Evolutionary conservation across 768 basidiomycete species (phyloP).

Genomic region (Fomitopsis serialis): DNA sequence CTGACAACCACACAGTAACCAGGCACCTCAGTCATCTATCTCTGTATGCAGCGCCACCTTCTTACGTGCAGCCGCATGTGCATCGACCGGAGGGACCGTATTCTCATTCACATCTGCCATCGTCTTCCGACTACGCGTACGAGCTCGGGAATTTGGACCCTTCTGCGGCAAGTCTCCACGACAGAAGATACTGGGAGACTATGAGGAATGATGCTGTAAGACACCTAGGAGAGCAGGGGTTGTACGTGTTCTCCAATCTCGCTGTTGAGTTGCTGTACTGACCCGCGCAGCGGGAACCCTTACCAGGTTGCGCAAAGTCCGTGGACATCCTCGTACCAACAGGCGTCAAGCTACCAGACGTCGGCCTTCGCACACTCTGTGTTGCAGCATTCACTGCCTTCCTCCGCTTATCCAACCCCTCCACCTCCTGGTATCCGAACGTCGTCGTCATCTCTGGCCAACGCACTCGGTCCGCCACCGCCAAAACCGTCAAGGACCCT

Average conservation of each 20-base stretch:
- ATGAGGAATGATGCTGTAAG: slow-evolving; percentile 57
- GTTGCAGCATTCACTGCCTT: slow-evolving; percentile 57
- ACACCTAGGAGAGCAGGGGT: slow-evolving; percentile 46
- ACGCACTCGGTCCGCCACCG: slow-evolving; percentile 51
- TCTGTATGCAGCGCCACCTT: slow-evolving; percentile 52
- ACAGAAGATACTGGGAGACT: slow-evolving; percentile 59
- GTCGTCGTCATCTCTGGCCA: slow-evolving; percentile 73
- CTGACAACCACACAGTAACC: slow-evolving; percentile 41
- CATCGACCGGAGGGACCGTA: slow-evolving; percentile 28
- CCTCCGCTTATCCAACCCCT: slow-evolving; percentile 64
- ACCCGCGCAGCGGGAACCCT: slow-evolving; percentile 15
- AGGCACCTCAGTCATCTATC: slow-evolving; percentile 61
- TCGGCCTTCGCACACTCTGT: slow-evolving; percentile 59
- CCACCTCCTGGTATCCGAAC: slow-evolving; percentile 55
- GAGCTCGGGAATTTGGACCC: slow-evolving; percentile 5
- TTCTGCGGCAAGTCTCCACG: not conserved
- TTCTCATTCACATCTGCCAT: slow-evolving; percentile 37
- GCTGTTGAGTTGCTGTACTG: not conserved
- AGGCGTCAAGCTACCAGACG: slow-evolving; percentile 48
- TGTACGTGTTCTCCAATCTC: slow-evolving; percentile 12
- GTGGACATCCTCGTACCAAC: slow-evolving; percentile 36
- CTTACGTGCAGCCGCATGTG: slow-evolving; percentile 56
- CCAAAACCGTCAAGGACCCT: slow-evolving; percentile 23
- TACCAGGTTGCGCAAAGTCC: slow-evolving; percentile 28
- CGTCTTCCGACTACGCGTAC: slow-evolving; percentile 37